Conservation (phyloP, 129 eudicot species). For the Flaveria brownii region DNA sequence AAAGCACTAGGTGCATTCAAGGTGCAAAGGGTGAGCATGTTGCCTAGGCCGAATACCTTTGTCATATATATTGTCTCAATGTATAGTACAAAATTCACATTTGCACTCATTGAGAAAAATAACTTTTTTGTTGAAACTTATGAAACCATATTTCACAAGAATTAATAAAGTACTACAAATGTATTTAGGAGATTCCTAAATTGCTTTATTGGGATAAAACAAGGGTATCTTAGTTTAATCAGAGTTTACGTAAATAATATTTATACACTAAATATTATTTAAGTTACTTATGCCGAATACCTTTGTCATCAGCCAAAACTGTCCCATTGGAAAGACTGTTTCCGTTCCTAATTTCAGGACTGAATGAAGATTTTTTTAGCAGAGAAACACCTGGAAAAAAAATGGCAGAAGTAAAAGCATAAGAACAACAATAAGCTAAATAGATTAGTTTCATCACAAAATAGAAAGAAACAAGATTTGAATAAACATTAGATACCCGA, state of each 20-base stretch:
- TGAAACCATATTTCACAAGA: not conserved
- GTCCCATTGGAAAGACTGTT: conserved; percentile 35
- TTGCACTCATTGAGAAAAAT: not conserved
- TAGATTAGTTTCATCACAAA: not conserved
- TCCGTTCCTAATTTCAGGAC: conserved; percentile 39
- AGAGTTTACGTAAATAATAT: not conserved
- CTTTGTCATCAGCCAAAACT: conserved; percentile 38
- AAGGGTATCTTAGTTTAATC: not conserved
- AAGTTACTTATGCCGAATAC: conserved; percentile 14
- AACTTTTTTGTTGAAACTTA: not conserved
- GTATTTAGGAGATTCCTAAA: conserved; percentile 1
- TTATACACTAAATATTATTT: not conserved
- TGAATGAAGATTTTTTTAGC: conserved; percentile 39
- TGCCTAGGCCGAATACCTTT: too few relatives aligned
- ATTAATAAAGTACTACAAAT: not conserved
- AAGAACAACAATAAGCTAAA: conserved; percentile 16
- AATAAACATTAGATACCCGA: conserved; percentile 56
- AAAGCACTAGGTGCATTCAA: too few relatives aligned
- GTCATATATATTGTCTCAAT: not conserved
- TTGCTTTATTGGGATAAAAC: not conserved
- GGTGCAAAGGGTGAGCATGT: too few relatives aligned
- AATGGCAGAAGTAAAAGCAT: conserved; percentile 14
- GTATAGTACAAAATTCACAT: not conserved
- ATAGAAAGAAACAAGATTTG: not conserved
- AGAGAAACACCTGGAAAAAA: conserved; percentile 55